A percentile compares a stretch with the other conserved stretches of the same genome.
Conservation (phyloP, 129 eudicot species). For the Apium graveolens region DNA sequence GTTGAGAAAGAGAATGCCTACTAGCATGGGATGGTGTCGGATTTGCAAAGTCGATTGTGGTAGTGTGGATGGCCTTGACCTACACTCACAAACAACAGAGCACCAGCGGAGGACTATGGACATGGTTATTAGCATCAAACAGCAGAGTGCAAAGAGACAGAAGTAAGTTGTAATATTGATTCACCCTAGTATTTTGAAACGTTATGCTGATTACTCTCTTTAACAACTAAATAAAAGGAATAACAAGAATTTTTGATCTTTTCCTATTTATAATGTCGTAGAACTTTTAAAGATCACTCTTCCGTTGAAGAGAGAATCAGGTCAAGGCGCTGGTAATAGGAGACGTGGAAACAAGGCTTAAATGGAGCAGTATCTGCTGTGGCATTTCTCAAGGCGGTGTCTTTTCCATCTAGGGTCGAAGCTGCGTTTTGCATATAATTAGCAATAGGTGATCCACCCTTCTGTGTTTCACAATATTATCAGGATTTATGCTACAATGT, state of each 20-base stretch:
- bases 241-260: background rate
- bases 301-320: constrained; percentile 46
- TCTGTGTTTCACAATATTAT: constrained; percentile 23
- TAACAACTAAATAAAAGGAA: background rate
- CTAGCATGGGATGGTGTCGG: constrained; percentile 83
- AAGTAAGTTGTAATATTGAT: constrained; percentile 39
- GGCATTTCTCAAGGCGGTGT: constrained; percentile 12
- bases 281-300: constrained; percentile 45
- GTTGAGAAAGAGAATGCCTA: constrained; percentile 49
- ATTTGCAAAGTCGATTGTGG: constrained; percentile 93
- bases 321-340: constrained; percentile 29
- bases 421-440: background rate
- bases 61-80: constrained; percentile 76
- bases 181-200: background rate
- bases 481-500: constrained; percentile 43
- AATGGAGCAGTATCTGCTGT: constrained; percentile 10
- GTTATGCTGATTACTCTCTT: background rate
- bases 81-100: constrained; percentile 89
- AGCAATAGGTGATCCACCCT: constrained; percentile 34
- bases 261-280: constrained; percentile 13
- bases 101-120: constrained; percentile 90
- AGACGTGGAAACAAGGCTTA: constrained; percentile 50
- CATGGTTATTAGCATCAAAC: constrained; percentile 73
- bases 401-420: constrained; percentile 16
- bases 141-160: constrained; percentile 59